phyloP scores from a whole-genome alignment of 1,284 basidiomycete species.

The Trametes versicolor region DNA sequence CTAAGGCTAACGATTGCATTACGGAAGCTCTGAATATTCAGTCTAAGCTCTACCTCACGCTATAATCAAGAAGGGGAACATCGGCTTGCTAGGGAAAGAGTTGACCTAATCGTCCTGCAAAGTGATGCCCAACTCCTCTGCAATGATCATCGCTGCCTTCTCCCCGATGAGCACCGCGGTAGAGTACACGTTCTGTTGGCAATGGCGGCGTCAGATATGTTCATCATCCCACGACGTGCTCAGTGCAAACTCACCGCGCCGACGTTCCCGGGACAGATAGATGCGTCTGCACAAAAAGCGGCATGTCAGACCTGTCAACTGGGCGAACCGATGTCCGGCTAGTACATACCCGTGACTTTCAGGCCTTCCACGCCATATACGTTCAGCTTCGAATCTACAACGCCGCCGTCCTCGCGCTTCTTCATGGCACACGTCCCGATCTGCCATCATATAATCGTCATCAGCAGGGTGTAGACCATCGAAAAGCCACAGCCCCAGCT shows the following conservation, averaged over 20 bases:
- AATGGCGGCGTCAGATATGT: background rate
- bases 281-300: constrained; percentile 52
- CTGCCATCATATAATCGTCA: constrained; percentile 6
- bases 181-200: constrained; percentile 67
- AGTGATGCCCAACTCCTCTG: constrained; percentile 62
- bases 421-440: constrained; percentile 67
- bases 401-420: constrained; percentile 74
- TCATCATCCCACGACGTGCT: background rate
- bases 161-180: constrained; percentile 74
- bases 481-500: background rate
- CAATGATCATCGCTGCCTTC: constrained; percentile 68
- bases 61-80: background rate
- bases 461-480: background rate
- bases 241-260: constrained; percentile 32
- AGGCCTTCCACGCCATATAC: constrained; percentile 79
- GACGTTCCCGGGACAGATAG: constrained; percentile 65
- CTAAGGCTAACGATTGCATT: too few species aligned
- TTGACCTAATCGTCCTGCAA: constrained; percentile 2
- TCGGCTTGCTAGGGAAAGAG: background rate
- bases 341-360: constrained; percentile 54
- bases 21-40: too few species aligned
- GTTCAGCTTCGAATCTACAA: constrained; percentile 73
- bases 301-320: background rate
- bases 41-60: background rate
- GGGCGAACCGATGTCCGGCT: background rate